These are phyloP conservation scores for Plasmodium vinckei DNA, from an alignment of 169 alveolate genomes.

Conservation along the genomic window DNA sequence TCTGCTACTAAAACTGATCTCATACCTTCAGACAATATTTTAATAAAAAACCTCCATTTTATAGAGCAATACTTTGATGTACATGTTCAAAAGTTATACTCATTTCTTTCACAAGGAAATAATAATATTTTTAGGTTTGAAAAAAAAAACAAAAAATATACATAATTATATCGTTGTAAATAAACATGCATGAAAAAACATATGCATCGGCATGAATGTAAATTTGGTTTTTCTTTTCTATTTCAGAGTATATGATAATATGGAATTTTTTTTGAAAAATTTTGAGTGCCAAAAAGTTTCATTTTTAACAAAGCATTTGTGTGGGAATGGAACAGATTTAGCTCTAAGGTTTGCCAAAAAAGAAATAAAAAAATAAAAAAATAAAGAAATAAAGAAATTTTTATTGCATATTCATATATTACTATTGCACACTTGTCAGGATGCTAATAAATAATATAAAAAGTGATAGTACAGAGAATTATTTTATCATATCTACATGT, in stretches of 20 bases:
- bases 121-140: conserved; percentile 32
- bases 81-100: conserved; percentile 14
- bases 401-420: not conserved
- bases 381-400: not conserved
- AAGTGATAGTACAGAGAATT: conserved; percentile 11
- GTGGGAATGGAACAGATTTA: conserved; percentile 62
- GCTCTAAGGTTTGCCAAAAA: conserved; percentile 20
- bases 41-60: conserved; percentile 3
- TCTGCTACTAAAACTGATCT: not conserved
- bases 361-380: not conserved
- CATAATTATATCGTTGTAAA: not conserved
- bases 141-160: not conserved
- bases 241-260: conserved; percentile 27
- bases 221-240: not conserved
- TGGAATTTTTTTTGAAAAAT: conserved; percentile 11
- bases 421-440: not conserved
- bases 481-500: conserved; percentile 41
- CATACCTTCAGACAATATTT: not conserved
- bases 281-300: conserved; percentile 22
- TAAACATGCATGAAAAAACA: not conserved
- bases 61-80: conserved; percentile 42
- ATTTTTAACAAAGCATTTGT: conserved; percentile 52
- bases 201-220: not conserved
- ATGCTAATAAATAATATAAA: conserved; percentile 32
- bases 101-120: conserved; percentile 55